Evolutionary conservation across 768 basidiomycete species (phyloP).

Genomic region (Boletus speciosus): DNA sequence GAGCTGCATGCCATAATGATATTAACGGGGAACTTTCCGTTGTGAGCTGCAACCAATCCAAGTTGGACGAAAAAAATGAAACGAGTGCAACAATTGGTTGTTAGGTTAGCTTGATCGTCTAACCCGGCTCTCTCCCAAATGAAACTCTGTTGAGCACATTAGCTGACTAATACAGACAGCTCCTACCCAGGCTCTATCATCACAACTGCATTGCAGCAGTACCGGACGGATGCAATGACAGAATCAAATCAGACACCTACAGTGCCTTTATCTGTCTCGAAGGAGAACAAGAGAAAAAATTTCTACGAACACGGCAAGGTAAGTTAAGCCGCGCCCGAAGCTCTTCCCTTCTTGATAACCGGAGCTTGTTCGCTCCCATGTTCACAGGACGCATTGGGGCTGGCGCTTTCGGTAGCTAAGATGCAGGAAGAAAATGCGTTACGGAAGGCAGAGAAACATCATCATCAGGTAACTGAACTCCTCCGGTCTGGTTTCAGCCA

Average conservation of each 20-base stretch:
- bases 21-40: slow-evolving; percentile 27
- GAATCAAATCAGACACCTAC: slow-evolving; percentile 23
- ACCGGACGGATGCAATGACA: slow-evolving; percentile 19
- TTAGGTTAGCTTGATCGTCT: slow-evolving; percentile 21
- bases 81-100: slow-evolving; percentile 11
- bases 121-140: background rate
- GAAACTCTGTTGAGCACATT: slow-evolving; percentile 12
- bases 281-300: slow-evolving; percentile 26
- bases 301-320: slow-evolving; percentile 35
- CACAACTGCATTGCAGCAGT: slow-evolving; percentile 9
- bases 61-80: slow-evolving; percentile 9
- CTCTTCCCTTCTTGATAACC: slow-evolving; percentile 19
- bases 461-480: slow-evolving; percentile 33
- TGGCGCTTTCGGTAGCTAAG: slow-evolving; percentile 47
- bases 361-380: slow-evolving; percentile 14
- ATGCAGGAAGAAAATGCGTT: slow-evolving; percentile 44
- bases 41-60: slow-evolving; percentile 7
- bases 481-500: slow-evolving; percentile 7
- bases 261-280: slow-evolving; percentile 23
- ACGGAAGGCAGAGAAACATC: slow-evolving; percentile 39
- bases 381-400: slow-evolving; percentile 42
- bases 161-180: slow-evolving; percentile 24
- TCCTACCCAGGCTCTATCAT: slow-evolving; percentile 18
- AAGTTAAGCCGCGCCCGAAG: slow-evolving; percentile 21
- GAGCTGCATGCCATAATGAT: slow-evolving; percentile 28